A percentile compares a stretch with the other conserved stretches of the same genome.
phyloP scores from a whole-genome alignment of 441 rosid genomes.

The Monsonia emarginata region DNA sequence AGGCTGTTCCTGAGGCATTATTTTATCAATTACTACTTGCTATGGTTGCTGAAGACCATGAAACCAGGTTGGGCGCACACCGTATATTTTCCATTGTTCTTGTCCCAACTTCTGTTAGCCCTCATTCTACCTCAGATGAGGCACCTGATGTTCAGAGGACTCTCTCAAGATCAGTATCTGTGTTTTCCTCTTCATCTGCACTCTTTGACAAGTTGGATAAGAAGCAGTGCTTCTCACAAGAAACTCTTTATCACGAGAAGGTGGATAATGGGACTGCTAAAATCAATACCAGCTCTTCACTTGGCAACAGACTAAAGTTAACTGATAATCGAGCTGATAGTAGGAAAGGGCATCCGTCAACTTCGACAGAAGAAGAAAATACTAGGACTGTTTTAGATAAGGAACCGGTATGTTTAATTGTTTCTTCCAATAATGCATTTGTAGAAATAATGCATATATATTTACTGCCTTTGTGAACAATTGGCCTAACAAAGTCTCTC shows the following conservation, averaged over 20 bases:
- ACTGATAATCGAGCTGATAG: slow-evolving; percentile 44
- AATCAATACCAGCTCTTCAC: neutral
- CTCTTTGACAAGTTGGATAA: slow-evolving; percentile 78
- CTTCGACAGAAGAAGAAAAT: slow-evolving; percentile 21
- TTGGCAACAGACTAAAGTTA: slow-evolving; percentile 35
- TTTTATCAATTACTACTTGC: slow-evolving; percentile 77
- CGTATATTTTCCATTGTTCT: slow-evolving; percentile 76
- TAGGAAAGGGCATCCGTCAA: slow-evolving; percentile 27
- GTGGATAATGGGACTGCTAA: neutral
- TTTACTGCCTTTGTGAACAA: neutral
- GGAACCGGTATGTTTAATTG: slow-evolving; percentile 39
- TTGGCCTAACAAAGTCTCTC: neutral
- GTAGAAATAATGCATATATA: neutral
- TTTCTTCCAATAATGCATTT: slow-evolving; percentile 4
- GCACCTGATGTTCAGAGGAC: slow-evolving; percentile 50
- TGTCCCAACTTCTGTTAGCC: slow-evolving; percentile 77
- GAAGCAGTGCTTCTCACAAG: slow-evolving; percentile 32
- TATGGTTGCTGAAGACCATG: slow-evolving; percentile 74
- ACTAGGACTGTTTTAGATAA: slow-evolving; percentile 25
- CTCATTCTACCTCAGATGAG: slow-evolving; percentile 37
- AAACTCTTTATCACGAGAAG: slow-evolving; percentile 11
- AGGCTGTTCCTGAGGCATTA: slow-evolving; percentile 82
- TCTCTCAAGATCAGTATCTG: slow-evolving; percentile 83
- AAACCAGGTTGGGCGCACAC: slow-evolving; percentile 72
- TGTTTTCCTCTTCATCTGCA: slow-evolving; percentile 94